phyloP scores from a whole-genome alignment of 805 yeast species.

The Candida ortonii region DNA sequence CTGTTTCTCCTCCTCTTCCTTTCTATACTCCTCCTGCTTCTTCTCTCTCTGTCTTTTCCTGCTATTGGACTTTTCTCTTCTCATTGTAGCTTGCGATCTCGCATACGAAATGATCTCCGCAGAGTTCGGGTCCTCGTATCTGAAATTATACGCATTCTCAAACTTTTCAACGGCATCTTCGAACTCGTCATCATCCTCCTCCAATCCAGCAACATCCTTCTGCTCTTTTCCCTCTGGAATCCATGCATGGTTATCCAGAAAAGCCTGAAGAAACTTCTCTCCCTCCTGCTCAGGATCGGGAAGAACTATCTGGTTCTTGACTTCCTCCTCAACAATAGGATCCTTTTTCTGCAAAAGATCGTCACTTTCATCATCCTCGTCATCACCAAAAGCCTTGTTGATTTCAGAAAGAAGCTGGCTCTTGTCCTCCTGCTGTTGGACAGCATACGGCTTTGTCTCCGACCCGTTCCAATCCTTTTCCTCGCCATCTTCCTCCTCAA shows the following conservation, averaged over 20 bases:
- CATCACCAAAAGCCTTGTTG: conserved; percentile 59
- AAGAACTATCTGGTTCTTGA: conserved; percentile 29
- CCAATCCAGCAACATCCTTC: conserved; percentile 34
- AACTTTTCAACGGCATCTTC: conserved; percentile 89
- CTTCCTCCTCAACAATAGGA: conserved; percentile 4
- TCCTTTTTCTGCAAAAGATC: conserved; percentile 57
- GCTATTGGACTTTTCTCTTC: conserved; percentile 71
- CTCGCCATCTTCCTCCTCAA: conserved; percentile 53
- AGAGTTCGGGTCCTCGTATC: conserved; percentile 89
- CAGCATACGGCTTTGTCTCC: conserved; percentile 65
- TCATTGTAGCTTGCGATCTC: conserved; percentile 86
- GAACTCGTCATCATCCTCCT: conserved; percentile 79
- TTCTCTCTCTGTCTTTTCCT: conserved; percentile 82
- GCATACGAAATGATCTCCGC: conserved; percentile 94
- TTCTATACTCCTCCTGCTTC: conserved; percentile 51
- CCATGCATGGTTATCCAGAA: conserved; percentile 83
- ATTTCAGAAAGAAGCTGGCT: conserved; percentile 73
- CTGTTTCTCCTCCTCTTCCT: conserved; percentile 53
- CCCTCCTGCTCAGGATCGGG: conserved; percentile 70
- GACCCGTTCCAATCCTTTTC: conserved; percentile 44
- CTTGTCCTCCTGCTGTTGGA: conserved; percentile 75
- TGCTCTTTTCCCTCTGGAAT: conserved; percentile 67
- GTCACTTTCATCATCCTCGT: conserved; percentile 41
- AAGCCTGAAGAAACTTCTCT: conserved; percentile 69
- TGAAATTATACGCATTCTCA: conserved; percentile 90